Percentiles rank a stretch among this genome's conserved stretches.
These are phyloP conservation scores for Luffa acutangula DNA, from an alignment of 306 rosid species.

Conservation along the genomic window DNA sequence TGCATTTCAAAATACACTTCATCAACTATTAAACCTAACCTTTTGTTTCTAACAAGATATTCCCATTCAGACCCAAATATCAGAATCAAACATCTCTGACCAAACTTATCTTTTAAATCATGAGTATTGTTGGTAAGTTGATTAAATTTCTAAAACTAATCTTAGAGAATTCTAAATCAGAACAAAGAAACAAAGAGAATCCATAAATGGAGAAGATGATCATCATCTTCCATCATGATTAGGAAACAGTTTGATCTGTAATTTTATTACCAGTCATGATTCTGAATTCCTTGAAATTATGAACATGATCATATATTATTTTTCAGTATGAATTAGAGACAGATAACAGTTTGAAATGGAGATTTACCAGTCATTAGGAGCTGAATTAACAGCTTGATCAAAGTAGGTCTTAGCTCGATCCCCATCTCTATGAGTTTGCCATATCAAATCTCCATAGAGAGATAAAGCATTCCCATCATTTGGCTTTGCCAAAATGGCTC, in stretches of 20 bases:
- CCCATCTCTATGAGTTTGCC: slow-evolving; percentile 10
- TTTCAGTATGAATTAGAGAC: no score
- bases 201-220: background rate
- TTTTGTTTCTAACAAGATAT: background rate
- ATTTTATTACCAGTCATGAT: slow-evolving; percentile 7
- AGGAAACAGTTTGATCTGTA: background rate
- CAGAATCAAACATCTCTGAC: no score
- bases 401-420: slow-evolving; percentile 14
- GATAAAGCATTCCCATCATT: slow-evolving; percentile 10
- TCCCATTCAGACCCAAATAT: background rate
- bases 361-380: slow-evolving; percentile 17
- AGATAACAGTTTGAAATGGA: background rate
- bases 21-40: background rate
- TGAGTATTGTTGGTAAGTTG: no score
- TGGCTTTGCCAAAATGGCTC: slow-evolving; percentile 10
- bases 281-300: background rate
- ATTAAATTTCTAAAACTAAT: no score
- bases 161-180: no score
- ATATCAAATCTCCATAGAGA: slow-evolving; percentile 18
- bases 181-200: no score
- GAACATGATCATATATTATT: background rate
- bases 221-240: background rate
- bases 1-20: background rate
- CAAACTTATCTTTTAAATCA: no score
- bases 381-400: slow-evolving; percentile 11